Conservation (phyloP, 257 asterid species). For the Plantago ovata region DNA sequence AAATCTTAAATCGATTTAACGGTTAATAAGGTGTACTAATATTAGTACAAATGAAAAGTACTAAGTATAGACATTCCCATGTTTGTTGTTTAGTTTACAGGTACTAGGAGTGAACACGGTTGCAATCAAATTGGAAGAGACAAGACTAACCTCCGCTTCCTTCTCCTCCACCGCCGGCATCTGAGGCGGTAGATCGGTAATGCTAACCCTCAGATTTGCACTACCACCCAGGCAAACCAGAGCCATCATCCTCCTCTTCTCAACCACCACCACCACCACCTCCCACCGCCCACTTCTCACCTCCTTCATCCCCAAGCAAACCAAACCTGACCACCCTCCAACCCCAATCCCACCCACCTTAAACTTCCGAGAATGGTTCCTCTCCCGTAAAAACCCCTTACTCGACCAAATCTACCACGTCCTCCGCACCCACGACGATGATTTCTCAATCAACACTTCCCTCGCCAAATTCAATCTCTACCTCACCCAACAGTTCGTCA, state of each 20-base stretch:
- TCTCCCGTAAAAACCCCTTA: conserved; percentile 44
- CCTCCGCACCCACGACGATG: conserved; percentile 51
- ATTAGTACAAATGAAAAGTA: no score
- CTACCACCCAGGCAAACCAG: conserved; percentile 39
- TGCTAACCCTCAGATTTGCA: conserved; percentile 34
- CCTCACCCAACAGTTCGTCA: conserved; percentile 46
- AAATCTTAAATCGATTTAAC: no score
- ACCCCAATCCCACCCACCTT: conserved; percentile 1
- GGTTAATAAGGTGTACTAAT: no score
- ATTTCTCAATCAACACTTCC: conserved; percentile 35
- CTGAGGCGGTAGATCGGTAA: no score
- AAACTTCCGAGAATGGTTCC: conserved; percentile 67
- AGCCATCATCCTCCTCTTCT: conserved; percentile 23
- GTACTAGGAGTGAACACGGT: no score
- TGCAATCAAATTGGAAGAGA: no score
- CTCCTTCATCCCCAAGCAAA: background rate
- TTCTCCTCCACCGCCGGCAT: background rate
- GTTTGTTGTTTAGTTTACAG: no score
- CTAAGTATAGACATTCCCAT: no score
- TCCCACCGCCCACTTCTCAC: conserved; percentile 4
- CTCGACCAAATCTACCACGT: conserved; percentile 51
- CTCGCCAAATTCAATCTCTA: conserved; percentile 47
- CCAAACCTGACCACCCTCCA: conserved; percentile 11
- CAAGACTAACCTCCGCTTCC: no score
- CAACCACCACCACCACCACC: conserved; percentile 4